Base-by-base conservation (phyloP, 1,284 basidiomycete species). In the Cerrena zonata region DNA sequence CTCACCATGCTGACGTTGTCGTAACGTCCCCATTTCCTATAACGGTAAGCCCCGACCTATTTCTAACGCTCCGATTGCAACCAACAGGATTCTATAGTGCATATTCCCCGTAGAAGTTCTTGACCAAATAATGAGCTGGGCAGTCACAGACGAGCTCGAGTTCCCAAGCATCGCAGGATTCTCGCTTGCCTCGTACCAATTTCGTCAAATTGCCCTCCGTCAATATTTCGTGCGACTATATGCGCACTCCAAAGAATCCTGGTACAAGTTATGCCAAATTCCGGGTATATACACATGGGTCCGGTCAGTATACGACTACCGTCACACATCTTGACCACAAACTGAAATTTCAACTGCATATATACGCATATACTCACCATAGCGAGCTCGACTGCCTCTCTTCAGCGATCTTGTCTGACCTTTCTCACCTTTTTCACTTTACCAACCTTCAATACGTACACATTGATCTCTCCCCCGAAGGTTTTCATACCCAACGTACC, bases 61-160 rank as follows among this genome's bases (percentile, higher is more conserved):
- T n/a, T n/a, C n/a, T n/a, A n/a, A n/a, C n/a, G n/a, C n/a, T n/a
- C n/a, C n/a, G n/a, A n/a, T 43, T 40, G 13, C 10, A 26, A 23
- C 27, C 27, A 11, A n/a, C n/a, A n/a, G n/a, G n/a, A n/a, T n/a
- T n/a, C n/a, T 36, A 21, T 23, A 55, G 53, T 50, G 37, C n/a
- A 27, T 43, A 22, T n/a, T 76, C 37, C 76, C 76, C 1, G 59
- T 59, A 10, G 77, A 79, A 61, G 53, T 78, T 0, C 51, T 78
- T 3, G 76, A 77, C 49, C 54, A 56, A 7, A 71, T 79, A 34
- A 57, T 74, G 23, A 58, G 65, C 10, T 56, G 64, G 18, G 59
- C 67, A 5, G 56, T 76, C 18, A 39, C 43, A 39, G 43, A 54
- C n/a, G 42, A 46, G 26, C 53, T 53, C 39, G 26, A 45, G 2